phyloP scores from a whole-genome alignment of 1,284 basidiomycete genomes.

The Ceratobasidium sp. region DNA sequence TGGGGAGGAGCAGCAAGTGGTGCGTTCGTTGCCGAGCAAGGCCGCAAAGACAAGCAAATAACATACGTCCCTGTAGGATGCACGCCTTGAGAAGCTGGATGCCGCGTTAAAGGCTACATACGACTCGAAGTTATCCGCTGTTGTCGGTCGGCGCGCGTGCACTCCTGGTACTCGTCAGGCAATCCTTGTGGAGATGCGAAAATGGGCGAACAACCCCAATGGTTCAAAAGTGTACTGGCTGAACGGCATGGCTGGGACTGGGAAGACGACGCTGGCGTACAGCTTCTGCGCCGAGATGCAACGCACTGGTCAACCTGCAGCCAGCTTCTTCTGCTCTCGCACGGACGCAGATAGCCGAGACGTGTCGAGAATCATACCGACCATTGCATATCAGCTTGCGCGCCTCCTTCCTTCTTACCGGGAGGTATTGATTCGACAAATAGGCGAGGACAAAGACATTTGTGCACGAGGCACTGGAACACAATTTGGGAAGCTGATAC shows the following conservation, averaged over 20 bases:
- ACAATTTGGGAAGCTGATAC: constrained; percentile 14
- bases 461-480: neutral
- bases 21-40: neutral
- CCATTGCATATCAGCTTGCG: constrained; percentile 14
- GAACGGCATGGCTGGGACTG: constrained; percentile 6
- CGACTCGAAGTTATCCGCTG: neutral
- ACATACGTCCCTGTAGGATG: constrained; percentile 1
- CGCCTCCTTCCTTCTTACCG: neutral
- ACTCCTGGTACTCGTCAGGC: constrained; percentile 7
- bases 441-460: neutral
- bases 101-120: neutral
- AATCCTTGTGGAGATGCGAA: neutral
- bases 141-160: neutral
- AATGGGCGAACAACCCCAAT: neutral
- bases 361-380: neutral
- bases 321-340: constrained; percentile 15
- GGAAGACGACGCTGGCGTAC: constrained; percentile 4
- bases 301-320: neutral
- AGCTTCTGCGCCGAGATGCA: neutral
- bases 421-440: neutral
- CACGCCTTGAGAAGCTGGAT: neutral
- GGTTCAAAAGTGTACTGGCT: neutral
- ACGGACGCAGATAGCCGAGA: neutral
- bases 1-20: neutral
- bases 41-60: no score